phyloP scores from a whole-genome alignment of 2,329 filamentous ascomycete species.

The Trichothecium sympodiale region DNA sequence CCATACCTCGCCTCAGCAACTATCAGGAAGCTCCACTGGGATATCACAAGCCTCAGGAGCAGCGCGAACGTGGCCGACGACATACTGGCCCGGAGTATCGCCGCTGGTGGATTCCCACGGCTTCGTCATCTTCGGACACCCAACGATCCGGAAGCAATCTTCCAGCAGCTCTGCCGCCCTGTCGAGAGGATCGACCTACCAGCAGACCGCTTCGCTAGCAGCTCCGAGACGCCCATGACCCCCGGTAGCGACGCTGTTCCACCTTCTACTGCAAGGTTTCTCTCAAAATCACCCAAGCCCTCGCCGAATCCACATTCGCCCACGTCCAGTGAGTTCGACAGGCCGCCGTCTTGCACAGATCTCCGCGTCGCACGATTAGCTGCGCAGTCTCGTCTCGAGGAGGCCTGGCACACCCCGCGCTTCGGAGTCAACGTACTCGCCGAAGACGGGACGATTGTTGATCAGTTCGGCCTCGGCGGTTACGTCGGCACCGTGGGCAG shows the following conservation, averaged over 20 bases:
- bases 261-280: slow-evolving; percentile 9
- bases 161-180: slow-evolving; percentile 60
- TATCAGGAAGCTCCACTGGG: slow-evolving; percentile 50
- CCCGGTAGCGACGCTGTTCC: slow-evolving; percentile 6
- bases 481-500: slow-evolving; percentile 52
- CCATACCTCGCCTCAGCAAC: slow-evolving; percentile 49
- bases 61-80: slow-evolving; percentile 40
- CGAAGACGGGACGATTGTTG: slow-evolving; percentile 37
- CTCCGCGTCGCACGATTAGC: slow-evolving; percentile 44
- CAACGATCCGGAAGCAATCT: slow-evolving; percentile 56
- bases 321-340: slow-evolving; percentile 6
- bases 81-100: slow-evolving; percentile 54
- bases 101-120: slow-evolving; percentile 48
- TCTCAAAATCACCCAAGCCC: slow-evolving; percentile 24
- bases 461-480: slow-evolving; percentile 44
- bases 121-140: slow-evolving; percentile 51
- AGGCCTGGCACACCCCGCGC: slow-evolving; percentile 39
- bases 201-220: slow-evolving; percentile 31
- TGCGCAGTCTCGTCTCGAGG: slow-evolving; percentile 55
- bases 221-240: slow-evolving; percentile 6
- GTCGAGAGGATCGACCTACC: slow-evolving; percentile 41
- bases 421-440: slow-evolving; percentile 49
- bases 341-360: slow-evolving; percentile 27
- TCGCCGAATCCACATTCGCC: slow-evolving; percentile 13
- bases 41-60: slow-evolving; percentile 41